Base-by-base conservation (phyloP, 495 filamentous ascomycete species). In the Trichoderma gamsii region DNA sequence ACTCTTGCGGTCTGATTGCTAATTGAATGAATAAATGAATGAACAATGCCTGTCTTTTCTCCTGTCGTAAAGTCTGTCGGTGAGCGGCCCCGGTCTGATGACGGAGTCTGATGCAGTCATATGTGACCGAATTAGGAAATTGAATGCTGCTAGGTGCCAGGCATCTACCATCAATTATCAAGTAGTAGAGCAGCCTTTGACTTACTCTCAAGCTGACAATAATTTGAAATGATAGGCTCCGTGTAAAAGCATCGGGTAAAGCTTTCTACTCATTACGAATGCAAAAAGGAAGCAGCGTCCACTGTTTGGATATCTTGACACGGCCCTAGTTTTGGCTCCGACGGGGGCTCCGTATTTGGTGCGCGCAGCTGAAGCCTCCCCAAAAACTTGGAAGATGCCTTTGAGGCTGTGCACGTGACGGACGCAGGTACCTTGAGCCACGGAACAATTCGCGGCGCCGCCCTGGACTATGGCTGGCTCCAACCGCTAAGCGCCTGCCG, bases 361-460 rank as follows among this genome's bases (percentile, higher is more conserved):
- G 8, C 35, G 8, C 7, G 35, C 35, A 49, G 44, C 44, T 49
- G 44, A 49, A n/a, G 35, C 35, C 35, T n/a, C 44, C 44, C 15
- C 11, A 49, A 49, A 29, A 29, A 29, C 29, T 29, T 4, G 29
- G 29, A 29, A 18, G 44, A 49, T 5, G 15, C 15, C 15, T 49
- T 49, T 52, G 49, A 52, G 56, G 27, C 56, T 13, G 11, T 29
- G 27, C 56, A 61, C 56, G 56, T 61, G 56, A 61, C 27, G 25
- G 11, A 29, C 27, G 56, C 56, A 61, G 18, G 49, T 52, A 52
- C 49, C 9, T 52, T 21, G 18, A 5, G 44, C 21, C 8, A 29
- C 56, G 56, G 56, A 61, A 61, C 56, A 61, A 61, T 32, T 61
- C 56, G 56, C 56, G 56, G 56, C 56, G 23, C 56, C 56, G 56